Evolutionary conservation across 2,329 filamentous ascomycete genomes (phyloP), one percentile per base, ranked within the genome.

Genomic region (Claviceps lovelessii): DNA sequence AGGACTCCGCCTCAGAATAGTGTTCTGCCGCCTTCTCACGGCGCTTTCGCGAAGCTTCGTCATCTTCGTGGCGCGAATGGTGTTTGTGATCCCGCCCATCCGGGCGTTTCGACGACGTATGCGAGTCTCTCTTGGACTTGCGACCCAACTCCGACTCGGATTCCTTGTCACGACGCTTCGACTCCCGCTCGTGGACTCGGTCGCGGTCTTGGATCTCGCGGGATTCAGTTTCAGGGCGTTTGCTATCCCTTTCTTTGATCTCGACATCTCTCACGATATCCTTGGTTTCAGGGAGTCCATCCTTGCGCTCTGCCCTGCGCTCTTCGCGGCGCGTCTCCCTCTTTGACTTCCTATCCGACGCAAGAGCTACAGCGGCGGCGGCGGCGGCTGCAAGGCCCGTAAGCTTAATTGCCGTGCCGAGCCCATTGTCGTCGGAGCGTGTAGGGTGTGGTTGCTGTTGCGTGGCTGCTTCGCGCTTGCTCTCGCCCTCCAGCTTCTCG

Each of bases 341-440:
- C 54, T 57, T 57, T 11, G 58, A 59, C 53, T 60, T 61, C 3
- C 63, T 56, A 17, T 62, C 63, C 10, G 65, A 61, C 10, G 59
- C 63, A 29, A 68, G 53, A 11, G 62, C 65, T 5, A 63, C 63
- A 5, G 74, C 76, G 15, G 76, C 76, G 23, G 76, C 67, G 10
- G 74, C 74, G 4, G 75, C 75, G 29, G 73, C 77, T 35, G 74
- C 74, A 46, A 74, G 69, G 23, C 72, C 76, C 33, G 72, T 70
- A 15, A 75, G 69, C 41, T 57, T 57, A n/a, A 75, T 75, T 51
- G 70, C 68, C 60, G 71, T 68, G n/a, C 68, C 69, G 53, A 75
- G 65, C 31, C 65, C 67, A 58, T 66, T 72, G 10, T 68, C 67
- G 42, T 71, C 67, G n/a, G 71, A 67, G 37, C 64, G 61, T 41